phyloP scores from a whole-genome alignment of 176 grass and related monocot species.

The Oryza punctata region DNA sequence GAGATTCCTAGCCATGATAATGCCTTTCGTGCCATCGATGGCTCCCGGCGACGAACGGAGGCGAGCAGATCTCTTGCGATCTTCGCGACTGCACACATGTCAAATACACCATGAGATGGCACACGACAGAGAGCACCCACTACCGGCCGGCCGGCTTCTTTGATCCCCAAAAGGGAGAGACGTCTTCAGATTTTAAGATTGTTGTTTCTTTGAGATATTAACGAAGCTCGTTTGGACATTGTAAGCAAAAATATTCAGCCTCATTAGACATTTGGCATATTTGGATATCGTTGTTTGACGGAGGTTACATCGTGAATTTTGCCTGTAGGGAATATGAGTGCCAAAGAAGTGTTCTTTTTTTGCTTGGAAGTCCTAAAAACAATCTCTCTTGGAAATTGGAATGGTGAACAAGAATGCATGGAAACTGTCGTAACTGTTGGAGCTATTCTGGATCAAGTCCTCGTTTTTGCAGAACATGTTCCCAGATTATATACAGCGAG shows the following conservation, averaged over 20 bases:
- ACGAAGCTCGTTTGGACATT: background rate
- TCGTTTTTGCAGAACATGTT: background rate
- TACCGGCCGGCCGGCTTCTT: background rate
- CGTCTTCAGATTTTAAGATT: too few species aligned
- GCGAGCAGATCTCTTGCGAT: conserved; percentile 17
- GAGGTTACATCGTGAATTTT: background rate
- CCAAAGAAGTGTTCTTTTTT: background rate
- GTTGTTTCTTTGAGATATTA: background rate
- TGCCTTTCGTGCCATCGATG: conserved; percentile 22
- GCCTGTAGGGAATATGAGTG: background rate
- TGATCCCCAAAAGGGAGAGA: background rate
- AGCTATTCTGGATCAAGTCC: background rate
- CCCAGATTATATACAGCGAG: background rate
- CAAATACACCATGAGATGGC: conserved; percentile 30
- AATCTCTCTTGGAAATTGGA: background rate
- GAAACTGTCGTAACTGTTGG: background rate
- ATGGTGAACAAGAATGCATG: background rate
- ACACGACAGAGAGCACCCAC: background rate
- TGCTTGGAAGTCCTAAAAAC: background rate
- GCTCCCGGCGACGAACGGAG: background rate
- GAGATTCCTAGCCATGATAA: conserved; percentile 32
- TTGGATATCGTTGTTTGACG: background rate
- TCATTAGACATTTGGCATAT: background rate
- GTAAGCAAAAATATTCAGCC: background rate
- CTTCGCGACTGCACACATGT: conserved; percentile 1